Evolutionary conservation across 176 grass and related monocot genomes (phyloP).

Genomic region (Secale cereale): DNA sequence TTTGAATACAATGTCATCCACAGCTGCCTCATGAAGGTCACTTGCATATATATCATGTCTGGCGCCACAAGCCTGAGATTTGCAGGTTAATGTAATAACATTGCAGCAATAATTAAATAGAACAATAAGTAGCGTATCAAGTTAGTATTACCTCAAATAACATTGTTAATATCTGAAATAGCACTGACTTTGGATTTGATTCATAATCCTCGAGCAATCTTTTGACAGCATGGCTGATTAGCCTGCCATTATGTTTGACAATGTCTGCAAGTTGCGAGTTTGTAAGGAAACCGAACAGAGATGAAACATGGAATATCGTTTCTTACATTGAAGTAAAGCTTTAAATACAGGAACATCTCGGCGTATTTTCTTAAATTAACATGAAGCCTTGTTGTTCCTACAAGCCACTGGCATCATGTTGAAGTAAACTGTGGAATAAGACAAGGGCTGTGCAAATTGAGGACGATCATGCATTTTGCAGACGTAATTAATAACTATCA

Average conservation of each 20-base stretch:
- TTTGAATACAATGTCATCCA: conserved; percentile 73
- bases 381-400: background rate
- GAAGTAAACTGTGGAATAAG: background rate
- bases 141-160: conserved; percentile 80
- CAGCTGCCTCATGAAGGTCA: conserved; percentile 63
- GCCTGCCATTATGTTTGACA: conserved; percentile 75
- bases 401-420: background rate
- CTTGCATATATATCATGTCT: conserved; percentile 70
- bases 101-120: background rate
- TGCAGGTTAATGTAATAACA: conserved; percentile 16
- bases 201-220: conserved; percentile 82
- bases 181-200: conserved; percentile 57
- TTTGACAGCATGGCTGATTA: conserved; percentile 81
- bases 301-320: background rate
- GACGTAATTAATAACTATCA: background rate
- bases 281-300: background rate
- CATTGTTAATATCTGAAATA: conserved; percentile 77
- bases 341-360: background rate
- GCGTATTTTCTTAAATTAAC: background rate
- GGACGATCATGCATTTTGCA: background rate
- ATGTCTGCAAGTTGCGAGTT: conserved; percentile 55
- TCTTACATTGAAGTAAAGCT: background rate
- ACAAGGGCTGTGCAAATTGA: background rate
- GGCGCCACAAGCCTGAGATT: conserved; percentile 80
- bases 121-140: background rate